Evolutionary conservation across 2,329 filamentous ascomycete genomes (phyloP), one percentile per base, ranked within the genome.

Genomic region (Neoascochyta sp.): DNA sequence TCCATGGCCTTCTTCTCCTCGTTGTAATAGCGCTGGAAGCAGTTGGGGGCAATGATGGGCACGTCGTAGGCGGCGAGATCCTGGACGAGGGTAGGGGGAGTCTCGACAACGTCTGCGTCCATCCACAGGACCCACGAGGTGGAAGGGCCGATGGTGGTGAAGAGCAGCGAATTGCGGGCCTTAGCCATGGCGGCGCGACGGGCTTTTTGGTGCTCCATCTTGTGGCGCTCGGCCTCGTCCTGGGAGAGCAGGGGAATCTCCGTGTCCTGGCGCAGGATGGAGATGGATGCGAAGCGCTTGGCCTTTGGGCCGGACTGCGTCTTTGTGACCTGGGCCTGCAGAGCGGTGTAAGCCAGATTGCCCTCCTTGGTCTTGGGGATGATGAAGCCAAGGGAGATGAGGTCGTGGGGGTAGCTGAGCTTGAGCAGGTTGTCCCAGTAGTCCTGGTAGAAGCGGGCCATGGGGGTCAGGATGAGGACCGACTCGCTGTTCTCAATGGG

Each of bases 81-180:
- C 61, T 98, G 87, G 46, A 98, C 94, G 28, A 98, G 70, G 3
- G 79, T 75, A 0, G 79, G 70, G 0, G 90, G 92, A 4, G 86
- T 87, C 67, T 98, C 92, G 47, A 98, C 60, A 43, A 98, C 83
- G 62, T 98, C 92, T 20, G 81, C 76, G 58, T 98, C 92, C 16
- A 98, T 74, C 92, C 92, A 98, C 14, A 98, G 73, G 18, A 98
- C 89, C 92, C 92, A 98, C 0, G 87, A 92, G 0, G 88, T 95
- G 9, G 80, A 76, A 1, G 89, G 89, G 2, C 90, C 89, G 7
- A 98, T 71, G 0, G 90, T 96, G 7, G 92, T 95, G 68, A 96
- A 98, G 16, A 98, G 76, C 7, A 98, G 75, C 31, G 86, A 93
- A 62, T 98, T 98, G 44, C 92, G 81, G 20, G 92, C 90, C 55